phyloP scores from a whole-genome alignment of 768 basidiomycete species.

The Naganishia kalamii region DNA sequence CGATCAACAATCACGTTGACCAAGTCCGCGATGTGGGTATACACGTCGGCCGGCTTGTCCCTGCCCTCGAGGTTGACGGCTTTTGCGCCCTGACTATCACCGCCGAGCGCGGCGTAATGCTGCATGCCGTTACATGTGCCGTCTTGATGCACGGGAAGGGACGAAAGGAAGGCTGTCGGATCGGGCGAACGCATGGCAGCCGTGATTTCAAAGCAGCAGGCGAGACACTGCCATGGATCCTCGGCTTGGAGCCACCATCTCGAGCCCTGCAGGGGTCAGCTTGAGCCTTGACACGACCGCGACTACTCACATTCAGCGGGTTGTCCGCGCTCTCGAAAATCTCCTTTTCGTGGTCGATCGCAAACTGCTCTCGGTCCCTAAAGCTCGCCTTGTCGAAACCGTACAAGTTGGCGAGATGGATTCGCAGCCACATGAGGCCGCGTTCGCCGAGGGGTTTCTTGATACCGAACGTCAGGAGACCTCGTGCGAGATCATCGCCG shows the following conservation, averaged over 20 bases:
- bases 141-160: slow-evolving; percentile 91
- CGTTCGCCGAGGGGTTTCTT: slow-evolving; percentile 70
- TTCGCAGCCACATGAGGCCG: slow-evolving; percentile 89
- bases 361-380: slow-evolving; percentile 79
- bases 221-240: slow-evolving; percentile 96
- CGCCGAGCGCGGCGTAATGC: slow-evolving; percentile 96
- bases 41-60: slow-evolving; percentile 88
- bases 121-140: slow-evolving; percentile 98
- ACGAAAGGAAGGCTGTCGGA: slow-evolving; percentile 56
- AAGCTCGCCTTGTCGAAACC: slow-evolving; percentile 94
- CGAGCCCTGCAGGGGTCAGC: slow-evolving; percentile 13
- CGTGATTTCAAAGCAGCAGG: slow-evolving; percentile 82
- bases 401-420: slow-evolving; percentile 85
- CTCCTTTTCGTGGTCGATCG: slow-evolving; percentile 64
- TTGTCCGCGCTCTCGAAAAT: slow-evolving; percentile 75
- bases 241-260: slow-evolving; percentile 85
- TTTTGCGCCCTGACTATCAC: slow-evolving; percentile 75
- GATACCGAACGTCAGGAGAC: slow-evolving; percentile 75
- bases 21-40: slow-evolving; percentile 80
- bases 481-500: slow-evolving; percentile 81
- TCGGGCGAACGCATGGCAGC: slow-evolving; percentile 67
- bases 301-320: slow-evolving; percentile 61
- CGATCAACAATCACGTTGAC: slow-evolving; percentile 61
- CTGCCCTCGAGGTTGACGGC: slow-evolving; percentile 86
- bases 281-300: background rate